Evolutionary conservation across 106 monocot genomes (phyloP), one percentile per base, ranked within the genome.

Genomic region (Allium cepa): DNA sequence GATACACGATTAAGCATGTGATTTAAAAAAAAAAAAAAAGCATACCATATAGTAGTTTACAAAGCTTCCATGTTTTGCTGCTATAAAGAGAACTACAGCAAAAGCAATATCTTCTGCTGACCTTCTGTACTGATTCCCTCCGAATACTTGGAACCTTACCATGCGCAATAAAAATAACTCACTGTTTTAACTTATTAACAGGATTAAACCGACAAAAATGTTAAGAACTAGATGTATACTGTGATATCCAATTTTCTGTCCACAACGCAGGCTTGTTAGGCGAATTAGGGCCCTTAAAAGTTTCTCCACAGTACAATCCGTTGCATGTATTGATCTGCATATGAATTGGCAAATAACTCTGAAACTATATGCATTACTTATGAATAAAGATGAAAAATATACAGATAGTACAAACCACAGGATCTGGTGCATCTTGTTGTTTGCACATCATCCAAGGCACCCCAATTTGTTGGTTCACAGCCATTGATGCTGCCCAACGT

Each of bases 391-490:
- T 7, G 11, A 8, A 55, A 53, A 55, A 15, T 11, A 12, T 55
- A 55, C 3, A 55, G 15, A 55, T 12, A 26, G 11, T 9, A 72
- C 77, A 57, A 11, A 97, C 96, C 79, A 97, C 89, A 60, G 86
- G 86, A 62, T 82, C 89, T 1, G 97, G 97, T 17, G 97, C 97
- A 78, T 99, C 97, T 53, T 79, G 56, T 65, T 99, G 97, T 63
- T 99, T 89, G 85, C 97, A 99, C 97, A 99, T 99, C 82, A 79
- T 81, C 96, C 96, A 92, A 16, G 97, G 92, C 13, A 99, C 97
- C 49, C 97, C 92, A 12, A 87, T 99, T 22, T 83, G 57, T 26
- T 87, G 84, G 12, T 70, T 69, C 17, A 99, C 82, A 15, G 89
- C 92, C 92, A 92, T 99, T 1, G 70, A 72, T 26, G 87, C 92